These are phyloP conservation scores for Collybia sordida DNA, from an alignment of 768 basidiomycete genomes.

Conservation along the genomic window DNA sequence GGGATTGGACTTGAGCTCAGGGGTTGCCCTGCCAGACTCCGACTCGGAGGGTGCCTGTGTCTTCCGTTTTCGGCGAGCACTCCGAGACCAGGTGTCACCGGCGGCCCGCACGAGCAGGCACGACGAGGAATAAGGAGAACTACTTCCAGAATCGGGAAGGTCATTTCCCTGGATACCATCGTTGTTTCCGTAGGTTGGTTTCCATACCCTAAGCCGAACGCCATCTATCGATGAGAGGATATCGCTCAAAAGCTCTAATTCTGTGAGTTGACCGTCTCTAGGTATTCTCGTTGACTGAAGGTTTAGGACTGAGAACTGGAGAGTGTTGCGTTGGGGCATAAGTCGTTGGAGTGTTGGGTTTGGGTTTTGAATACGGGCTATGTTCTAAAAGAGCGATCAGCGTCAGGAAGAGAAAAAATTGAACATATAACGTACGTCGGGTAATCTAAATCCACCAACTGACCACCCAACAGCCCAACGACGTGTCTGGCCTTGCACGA, in stretches of 20 bases:
- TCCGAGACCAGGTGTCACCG: slow-evolving; percentile 68
- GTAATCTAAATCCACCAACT: slow-evolving; percentile 56
- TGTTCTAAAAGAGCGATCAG: slow-evolving; percentile 18
- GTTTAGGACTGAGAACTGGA: slow-evolving; percentile 37
- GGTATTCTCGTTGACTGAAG: slow-evolving; percentile 8
- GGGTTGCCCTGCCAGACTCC: too few species aligned
- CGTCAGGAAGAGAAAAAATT: too few species aligned
- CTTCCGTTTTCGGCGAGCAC: slow-evolving; percentile 52
- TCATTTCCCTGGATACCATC: too few species aligned
- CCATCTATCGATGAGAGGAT: slow-evolving; percentile 6
- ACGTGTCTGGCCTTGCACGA: slow-evolving; percentile 83
- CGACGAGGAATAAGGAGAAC: background rate
- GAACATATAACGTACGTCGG: slow-evolving; percentile 60
- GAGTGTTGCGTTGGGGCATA: slow-evolving; percentile 59
- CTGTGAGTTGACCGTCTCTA: slow-evolving; percentile 10
- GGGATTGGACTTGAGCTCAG: too few species aligned
- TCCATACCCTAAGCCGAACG: background rate
- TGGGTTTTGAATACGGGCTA: slow-evolving; percentile 34
- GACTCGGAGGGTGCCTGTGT: background rate
- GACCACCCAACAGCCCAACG: slow-evolving; percentile 97
- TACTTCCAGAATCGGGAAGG: background rate
- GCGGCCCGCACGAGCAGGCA: slow-evolving; percentile 24
- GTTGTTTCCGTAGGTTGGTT: background rate
- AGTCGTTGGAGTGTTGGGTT: slow-evolving; percentile 45
- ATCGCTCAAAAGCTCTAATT: slow-evolving; percentile 28